Percentiles rank a stretch among this genome's conserved stretches.
Evolutionary conservation across 2,329 filamentous ascomycete species (phyloP).

Genomic region (Fusarium continuum): DNA sequence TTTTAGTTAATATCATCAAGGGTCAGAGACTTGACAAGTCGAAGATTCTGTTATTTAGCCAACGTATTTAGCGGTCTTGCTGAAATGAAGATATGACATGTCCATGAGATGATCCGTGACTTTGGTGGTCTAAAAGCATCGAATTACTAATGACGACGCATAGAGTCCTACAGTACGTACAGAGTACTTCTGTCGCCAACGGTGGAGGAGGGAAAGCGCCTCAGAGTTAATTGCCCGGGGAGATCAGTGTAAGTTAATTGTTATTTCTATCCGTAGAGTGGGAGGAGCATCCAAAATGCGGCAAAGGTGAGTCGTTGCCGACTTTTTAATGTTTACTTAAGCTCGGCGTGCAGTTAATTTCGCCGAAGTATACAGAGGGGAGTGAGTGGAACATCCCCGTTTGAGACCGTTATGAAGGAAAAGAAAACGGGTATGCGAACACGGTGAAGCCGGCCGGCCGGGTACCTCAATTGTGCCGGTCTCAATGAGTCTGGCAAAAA

Average conservation of each 20-base stretch:
- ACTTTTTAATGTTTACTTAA: not conserved
- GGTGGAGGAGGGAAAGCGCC: not conserved
- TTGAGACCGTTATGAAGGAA: not conserved
- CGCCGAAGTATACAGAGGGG: constrained; percentile 1
- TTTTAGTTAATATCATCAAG: constrained; percentile 34
- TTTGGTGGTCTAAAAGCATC: not conserved
- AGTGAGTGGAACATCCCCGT: not conserved
- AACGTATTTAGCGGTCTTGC: not conserved
- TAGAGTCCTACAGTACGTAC: not conserved
- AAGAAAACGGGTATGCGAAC: not conserved
- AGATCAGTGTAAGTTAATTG: not conserved
- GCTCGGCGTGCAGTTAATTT: constrained; percentile 1
- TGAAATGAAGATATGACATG: not conserved
- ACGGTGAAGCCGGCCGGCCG: not conserved
- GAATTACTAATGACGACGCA: not conserved
- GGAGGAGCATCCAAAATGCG: not conserved
- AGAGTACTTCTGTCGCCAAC: not conserved
- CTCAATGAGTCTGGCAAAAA: too few relatives aligned
- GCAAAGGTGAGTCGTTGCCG: constrained; percentile 1
- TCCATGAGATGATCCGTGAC: not conserved
- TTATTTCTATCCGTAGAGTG: not conserved
- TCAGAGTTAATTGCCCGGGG: not conserved
- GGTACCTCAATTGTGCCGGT: not conserved
- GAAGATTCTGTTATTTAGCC: constrained; percentile 10
- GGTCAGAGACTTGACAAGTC: constrained; percentile 1